These are phyloP conservation scores for Favolaschia claudopus DNA, from an alignment of 768 basidiomycete genomes.

Conservation along the genomic window DNA sequence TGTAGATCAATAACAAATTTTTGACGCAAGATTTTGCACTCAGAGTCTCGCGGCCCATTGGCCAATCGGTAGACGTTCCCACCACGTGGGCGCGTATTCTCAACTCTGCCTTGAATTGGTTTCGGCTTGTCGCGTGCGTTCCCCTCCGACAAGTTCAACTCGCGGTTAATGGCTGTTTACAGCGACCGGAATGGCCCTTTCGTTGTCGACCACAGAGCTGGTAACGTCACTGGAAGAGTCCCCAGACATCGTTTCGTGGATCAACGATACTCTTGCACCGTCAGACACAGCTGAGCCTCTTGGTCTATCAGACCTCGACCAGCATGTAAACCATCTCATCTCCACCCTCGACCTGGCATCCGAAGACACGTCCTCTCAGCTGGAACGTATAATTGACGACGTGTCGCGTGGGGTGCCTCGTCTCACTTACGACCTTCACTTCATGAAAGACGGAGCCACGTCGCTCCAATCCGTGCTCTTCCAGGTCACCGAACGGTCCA, in stretches of 20 bases:
- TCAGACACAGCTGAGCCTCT: constrained; percentile 35
- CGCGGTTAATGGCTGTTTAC: background rate
- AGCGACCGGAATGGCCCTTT: constrained; percentile 17
- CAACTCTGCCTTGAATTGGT: background rate
- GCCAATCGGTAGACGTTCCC: background rate
- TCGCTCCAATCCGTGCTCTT: constrained; percentile 74
- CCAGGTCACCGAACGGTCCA: constrained; percentile 64
- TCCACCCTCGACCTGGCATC: constrained; percentile 85
- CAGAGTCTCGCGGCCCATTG: background rate
- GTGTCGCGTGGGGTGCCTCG: constrained; percentile 91
- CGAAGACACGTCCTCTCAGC: constrained; percentile 85
- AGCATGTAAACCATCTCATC: constrained; percentile 76
- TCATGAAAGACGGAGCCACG: constrained; percentile 92
- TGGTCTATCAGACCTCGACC: constrained; percentile 69
- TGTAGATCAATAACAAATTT: too few relatives aligned
- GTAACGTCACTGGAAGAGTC: constrained; percentile 66
- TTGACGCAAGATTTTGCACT: background rate
- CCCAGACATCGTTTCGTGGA: constrained; percentile 72
- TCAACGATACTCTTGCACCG: constrained; percentile 63
- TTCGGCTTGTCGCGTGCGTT: constrained; percentile 1
- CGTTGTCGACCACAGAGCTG: constrained; percentile 47
- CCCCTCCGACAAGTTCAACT: background rate
- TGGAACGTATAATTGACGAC: constrained; percentile 92
- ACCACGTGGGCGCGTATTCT: constrained; percentile 24
- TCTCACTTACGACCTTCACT: constrained; percentile 94